A percentile compares a stretch with the other conserved stretches of the same genome.
phyloP scores from a whole-genome alignment of 257 asterid genomes.

The Thymus mandschuricus region DNA sequence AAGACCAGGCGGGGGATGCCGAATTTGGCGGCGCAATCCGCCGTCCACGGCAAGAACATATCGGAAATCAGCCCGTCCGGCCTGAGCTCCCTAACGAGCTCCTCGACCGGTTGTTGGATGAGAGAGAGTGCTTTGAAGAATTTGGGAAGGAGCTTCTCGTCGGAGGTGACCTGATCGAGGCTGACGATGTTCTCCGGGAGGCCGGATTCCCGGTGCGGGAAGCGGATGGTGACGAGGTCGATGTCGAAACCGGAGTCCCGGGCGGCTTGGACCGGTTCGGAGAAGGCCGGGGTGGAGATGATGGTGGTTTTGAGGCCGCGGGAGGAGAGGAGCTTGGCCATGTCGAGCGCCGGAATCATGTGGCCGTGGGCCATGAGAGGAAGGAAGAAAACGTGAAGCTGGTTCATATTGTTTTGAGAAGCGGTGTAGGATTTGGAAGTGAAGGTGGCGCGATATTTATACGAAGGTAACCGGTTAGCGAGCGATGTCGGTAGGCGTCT shows the following conservation, averaged over 20 bases:
- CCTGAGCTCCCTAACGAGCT: constrained; percentile 36
- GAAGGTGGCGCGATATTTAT: too few species aligned
- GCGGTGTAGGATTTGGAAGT: too few species aligned
- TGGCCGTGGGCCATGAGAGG: constrained; percentile 66
- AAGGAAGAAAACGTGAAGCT: constrained; percentile 29
- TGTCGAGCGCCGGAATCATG: constrained; percentile 59
- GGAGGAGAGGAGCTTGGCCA: constrained; percentile 61
- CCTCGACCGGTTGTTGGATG: constrained; percentile 50
- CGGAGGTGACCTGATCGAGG: constrained; percentile 33
- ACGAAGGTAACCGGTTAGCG: too few species aligned
- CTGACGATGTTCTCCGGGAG: constrained; percentile 46
- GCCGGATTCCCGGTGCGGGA: constrained; percentile 45
- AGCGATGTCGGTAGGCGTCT: too few species aligned
- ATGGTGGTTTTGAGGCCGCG: constrained; percentile 55
- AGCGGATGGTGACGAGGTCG: constrained; percentile 31
- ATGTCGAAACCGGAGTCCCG: constrained; percentile 38
- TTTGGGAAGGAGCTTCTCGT: not conserved
- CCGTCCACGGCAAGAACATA: constrained; percentile 65
- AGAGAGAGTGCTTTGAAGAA: constrained; percentile 21
- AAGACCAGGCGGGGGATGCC: constrained; percentile 61
- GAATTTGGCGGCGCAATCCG: constrained; percentile 51
- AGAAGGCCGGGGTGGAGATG: constrained; percentile 44
- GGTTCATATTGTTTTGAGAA: not conserved
- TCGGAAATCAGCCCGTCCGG: constrained; percentile 61
- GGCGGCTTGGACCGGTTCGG: constrained; percentile 29